phyloP scores from a whole-genome alignment of 2,329 filamentous ascomycete species.

The Sarocladium kiliense region DNA sequence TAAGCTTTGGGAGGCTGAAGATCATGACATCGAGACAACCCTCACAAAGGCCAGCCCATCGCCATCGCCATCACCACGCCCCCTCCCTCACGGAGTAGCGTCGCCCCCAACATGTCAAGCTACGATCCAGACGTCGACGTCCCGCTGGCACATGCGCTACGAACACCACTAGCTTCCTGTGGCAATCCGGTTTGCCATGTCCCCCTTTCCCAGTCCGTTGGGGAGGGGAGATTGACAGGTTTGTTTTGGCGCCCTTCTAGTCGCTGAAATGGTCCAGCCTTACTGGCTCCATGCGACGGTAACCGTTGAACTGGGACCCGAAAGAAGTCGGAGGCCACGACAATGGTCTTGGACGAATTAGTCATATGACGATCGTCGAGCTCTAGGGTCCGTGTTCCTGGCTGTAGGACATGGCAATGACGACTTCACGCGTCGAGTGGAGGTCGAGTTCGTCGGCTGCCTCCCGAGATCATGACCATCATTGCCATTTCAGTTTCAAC shows the following conservation, averaged over 20 bases:
- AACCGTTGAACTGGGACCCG: not conserved
- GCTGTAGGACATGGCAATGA: too few relatives aligned
- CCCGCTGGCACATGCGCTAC: not conserved
- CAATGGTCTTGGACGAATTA: not conserved
- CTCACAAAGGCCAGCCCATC: not conserved
- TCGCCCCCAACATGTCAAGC: conserved; percentile 4
- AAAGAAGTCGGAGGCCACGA: not conserved
- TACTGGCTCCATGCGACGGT: not conserved
- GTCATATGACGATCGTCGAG: not conserved
- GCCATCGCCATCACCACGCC: not conserved
- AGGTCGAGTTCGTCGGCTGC: not conserved
- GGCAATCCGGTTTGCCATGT: too few relatives aligned
- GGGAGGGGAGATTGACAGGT: not conserved
- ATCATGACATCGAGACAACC: not conserved
- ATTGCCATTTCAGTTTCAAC: not conserved
- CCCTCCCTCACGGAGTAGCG: not conserved
- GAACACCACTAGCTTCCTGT: not conserved
- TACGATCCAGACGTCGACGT: not conserved
- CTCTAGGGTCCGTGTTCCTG: not conserved
- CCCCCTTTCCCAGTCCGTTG: too few relatives aligned
- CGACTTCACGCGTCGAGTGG: not conserved
- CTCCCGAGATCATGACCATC: not conserved
- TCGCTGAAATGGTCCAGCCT: too few relatives aligned
- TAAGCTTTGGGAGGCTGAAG: conserved; percentile 7
- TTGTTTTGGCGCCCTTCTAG: too few relatives aligned